Evolutionary conservation across 163 green algal species (phyloP).

Genomic region (Chlamydomonas reinhardtii): DNA sequence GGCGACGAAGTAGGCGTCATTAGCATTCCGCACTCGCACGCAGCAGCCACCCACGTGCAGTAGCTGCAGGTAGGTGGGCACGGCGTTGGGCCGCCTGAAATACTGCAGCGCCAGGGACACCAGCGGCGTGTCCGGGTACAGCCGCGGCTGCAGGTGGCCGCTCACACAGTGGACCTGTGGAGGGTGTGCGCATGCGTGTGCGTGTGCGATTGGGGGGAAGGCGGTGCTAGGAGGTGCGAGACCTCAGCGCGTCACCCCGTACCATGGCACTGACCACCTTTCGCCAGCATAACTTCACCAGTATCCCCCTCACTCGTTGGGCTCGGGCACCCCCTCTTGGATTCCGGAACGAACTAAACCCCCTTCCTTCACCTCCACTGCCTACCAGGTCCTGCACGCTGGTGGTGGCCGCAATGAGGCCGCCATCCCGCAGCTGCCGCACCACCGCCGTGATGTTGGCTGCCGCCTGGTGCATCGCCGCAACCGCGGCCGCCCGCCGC

Average conservation of each 20-base stretch:
- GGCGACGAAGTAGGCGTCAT: no score
- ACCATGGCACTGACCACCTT: no score
- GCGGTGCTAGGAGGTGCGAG: no score
- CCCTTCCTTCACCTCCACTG: no score
- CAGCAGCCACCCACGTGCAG: not conserved
- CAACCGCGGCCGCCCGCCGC: not conserved
- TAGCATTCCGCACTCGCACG: no score
- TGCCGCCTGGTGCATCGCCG: not conserved
- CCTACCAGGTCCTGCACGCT: slow-evolving; percentile 36
- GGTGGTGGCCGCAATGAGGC: not conserved
- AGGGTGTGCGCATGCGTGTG: no score
- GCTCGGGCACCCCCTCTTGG: no score
- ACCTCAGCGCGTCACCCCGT: no score
- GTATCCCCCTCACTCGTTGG: no score
- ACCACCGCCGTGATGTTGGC: not conserved
- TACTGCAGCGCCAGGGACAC: slow-evolving; percentile 56
- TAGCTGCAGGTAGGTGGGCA: slow-evolving; percentile 15
- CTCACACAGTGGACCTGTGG: slow-evolving; percentile 35
- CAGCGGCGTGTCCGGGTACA: slow-evolving; percentile 40
- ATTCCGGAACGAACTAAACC: no score
- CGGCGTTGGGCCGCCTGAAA: slow-evolving; percentile 47
- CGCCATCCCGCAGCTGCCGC: not conserved
- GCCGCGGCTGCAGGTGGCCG: slow-evolving; percentile 10
- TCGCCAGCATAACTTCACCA: no score
- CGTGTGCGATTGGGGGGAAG: no score